Conservation (phyloP, 2,329 filamentous ascomycete species). For the Dichotomopilus funicola region DNA sequence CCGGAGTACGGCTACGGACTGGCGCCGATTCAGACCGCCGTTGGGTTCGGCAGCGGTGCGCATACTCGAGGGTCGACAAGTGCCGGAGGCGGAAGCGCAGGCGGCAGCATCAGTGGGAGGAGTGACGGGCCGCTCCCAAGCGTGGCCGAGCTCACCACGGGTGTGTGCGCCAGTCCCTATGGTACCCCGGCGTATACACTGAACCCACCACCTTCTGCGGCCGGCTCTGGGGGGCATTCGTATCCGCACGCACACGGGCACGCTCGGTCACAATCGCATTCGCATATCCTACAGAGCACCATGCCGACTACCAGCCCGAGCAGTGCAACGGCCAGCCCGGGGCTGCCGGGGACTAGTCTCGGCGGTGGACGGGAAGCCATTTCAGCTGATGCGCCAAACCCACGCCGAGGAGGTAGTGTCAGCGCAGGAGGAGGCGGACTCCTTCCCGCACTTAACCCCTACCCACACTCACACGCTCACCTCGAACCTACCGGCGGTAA, state of each 20-base stretch:
- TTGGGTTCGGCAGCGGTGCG: background rate
- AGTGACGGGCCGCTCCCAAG: slow-evolving; percentile 45
- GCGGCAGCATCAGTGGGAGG: background rate
- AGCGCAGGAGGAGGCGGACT: background rate
- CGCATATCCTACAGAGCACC: background rate
- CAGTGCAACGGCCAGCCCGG: background rate
- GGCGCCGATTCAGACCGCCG: slow-evolving; percentile 43
- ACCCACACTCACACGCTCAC: slow-evolving; percentile 23
- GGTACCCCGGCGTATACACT: slow-evolving; percentile 47
- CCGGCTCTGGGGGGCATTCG: too few species aligned
- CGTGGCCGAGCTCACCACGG: slow-evolving; percentile 57
- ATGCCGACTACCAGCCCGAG: slow-evolving; percentile 9
- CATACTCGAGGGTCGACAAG: background rate
- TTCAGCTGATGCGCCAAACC: too few species aligned
- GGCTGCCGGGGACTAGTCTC: background rate
- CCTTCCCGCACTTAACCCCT: slow-evolving; percentile 30
- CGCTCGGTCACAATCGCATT: background rate
- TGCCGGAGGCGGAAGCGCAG: background rate
- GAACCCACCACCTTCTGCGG: slow-evolving; percentile 24
- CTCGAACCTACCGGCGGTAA: slow-evolving; percentile 29
- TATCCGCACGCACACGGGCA: background rate
- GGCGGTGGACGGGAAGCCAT: too few species aligned
- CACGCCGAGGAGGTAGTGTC: background rate
- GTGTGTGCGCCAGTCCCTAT: slow-evolving; percentile 48
- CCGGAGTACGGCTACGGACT: slow-evolving; percentile 36